Evolutionary conservation across 306 rosid species (phyloP), one percentile per base, ranked within the genome.

Genomic region (Argentina anserina): DNA sequence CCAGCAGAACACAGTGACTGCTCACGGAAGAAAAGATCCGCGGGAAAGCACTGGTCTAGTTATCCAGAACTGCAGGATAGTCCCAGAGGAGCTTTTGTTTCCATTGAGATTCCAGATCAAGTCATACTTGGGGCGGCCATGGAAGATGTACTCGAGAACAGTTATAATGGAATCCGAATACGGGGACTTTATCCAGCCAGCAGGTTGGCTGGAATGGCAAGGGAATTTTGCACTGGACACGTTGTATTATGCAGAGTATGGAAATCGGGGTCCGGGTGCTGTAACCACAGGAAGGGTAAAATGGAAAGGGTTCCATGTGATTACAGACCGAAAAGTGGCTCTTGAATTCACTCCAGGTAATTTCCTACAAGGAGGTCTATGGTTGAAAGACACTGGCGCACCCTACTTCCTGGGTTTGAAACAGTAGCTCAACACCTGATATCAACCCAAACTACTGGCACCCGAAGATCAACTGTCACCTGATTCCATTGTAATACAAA

Each of bases 21-120:
- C 81, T 41, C 72, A 78, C 10, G 81, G 81, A 33, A 78, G 76
- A 41, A 12, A 40, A 6, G 72, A 78, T n/a, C 53, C 13, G 61
- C 15, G 43, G 49, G 60, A 78, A 63, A 40, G 31, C n/a, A 71
- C 73, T 0, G 84, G 76, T 43, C 7, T 79, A 14, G 79, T 79
- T 8, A 63, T 79, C 73, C 81, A 83, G 36, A 82, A 78, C 67
- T 75, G 86, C 80, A 78, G 21, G 26, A 78, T 82, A 18, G 75
- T 60, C 36, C 80, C 80, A 0, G 80, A 78, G 28, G 15, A 25
- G 18, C 20, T 1, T 34, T 62, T 74, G 9, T 29, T 40, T 34
- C 80, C 62, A 1, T 2, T 11, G 13, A 76, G 81, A 42, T 36
- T 76, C 31, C 33, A 63, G 73, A 62, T 46, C 1, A 53, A 0